Percentiles rank a stretch among this genome's conserved stretches.
Conservation (phyloP, 2,329 filamentous ascomycete genomes). For the Ceratocystis alfenasii region DNA sequence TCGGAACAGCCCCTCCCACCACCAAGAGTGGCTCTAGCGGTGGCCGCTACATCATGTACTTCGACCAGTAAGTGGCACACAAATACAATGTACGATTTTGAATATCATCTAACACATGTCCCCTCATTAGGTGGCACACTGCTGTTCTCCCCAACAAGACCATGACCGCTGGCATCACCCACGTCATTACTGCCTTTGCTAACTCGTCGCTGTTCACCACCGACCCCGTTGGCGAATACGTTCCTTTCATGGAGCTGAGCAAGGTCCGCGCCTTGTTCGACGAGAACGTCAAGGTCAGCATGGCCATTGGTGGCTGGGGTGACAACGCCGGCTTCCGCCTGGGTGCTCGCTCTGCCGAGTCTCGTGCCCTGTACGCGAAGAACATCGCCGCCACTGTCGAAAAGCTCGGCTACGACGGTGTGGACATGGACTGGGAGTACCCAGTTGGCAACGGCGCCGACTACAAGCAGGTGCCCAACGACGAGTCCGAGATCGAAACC, state of each 20-base stretch:
- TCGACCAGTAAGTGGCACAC: not conserved
- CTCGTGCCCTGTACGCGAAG: constrained; percentile 46
- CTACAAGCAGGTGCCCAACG: constrained; percentile 53
- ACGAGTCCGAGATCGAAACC: constrained; percentile 49
- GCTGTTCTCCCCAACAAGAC: not conserved
- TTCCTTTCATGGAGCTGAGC: constrained; percentile 41
- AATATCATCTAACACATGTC: not conserved
- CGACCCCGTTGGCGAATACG: constrained; percentile 31
- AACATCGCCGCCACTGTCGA: constrained; percentile 53
- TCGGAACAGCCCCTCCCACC: not conserved
- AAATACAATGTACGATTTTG: not conserved
- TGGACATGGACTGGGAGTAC: constrained; percentile 55
- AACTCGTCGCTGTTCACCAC: constrained; percentile 42
- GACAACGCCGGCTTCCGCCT: constrained; percentile 51
- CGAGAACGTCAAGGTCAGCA: constrained; percentile 47
- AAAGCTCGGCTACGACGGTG: constrained; percentile 51
- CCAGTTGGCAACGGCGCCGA: constrained; percentile 55
- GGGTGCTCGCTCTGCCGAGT: constrained; percentile 41
- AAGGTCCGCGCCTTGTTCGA: constrained; percentile 32
- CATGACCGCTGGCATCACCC: constrained; percentile 34
- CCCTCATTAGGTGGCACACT: not conserved
- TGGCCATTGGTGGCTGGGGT: constrained; percentile 67
- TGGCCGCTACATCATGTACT: not conserved
- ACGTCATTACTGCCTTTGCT: constrained; percentile 50
- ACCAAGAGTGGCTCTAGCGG: not conserved